A percentile compares a stretch with the other conserved stretches of the same genome.
Conservation (phyloP, 2,329 filamentous ascomycete genomes). For the Cladosporium sp. region DNA sequence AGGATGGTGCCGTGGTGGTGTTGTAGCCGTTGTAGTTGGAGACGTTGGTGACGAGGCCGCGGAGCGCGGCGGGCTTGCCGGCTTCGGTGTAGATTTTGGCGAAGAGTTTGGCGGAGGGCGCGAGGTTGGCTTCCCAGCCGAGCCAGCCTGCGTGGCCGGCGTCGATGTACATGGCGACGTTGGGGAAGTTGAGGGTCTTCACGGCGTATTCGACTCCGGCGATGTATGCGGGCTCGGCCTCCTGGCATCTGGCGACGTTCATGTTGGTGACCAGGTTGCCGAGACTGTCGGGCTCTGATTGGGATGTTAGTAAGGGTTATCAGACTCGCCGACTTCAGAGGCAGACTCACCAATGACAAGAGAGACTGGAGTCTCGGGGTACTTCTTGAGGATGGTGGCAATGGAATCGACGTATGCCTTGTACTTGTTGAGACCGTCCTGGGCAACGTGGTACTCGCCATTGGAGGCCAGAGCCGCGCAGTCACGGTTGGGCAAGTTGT, state of each 20-base stretch:
- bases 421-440: conserved; percentile 48
- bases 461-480: conserved; percentile 61
- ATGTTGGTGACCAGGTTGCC: conserved; percentile 60
- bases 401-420: conserved; percentile 54
- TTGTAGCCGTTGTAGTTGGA: conserved; percentile 56
- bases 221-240: conserved; percentile 51
- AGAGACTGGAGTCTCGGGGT: conserved; percentile 49
- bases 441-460: conserved; percentile 54
- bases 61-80: conserved; percentile 42
- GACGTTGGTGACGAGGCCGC: conserved; percentile 54
- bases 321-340: background rate
- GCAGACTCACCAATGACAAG: conserved; percentile 44
- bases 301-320: conserved; percentile 14
- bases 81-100: conserved; percentile 45
- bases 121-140: conserved; percentile 57
- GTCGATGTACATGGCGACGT: conserved; percentile 61
- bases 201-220: conserved; percentile 54
- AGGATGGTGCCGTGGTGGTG: conserved; percentile 40
- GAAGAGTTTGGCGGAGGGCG: conserved; percentile 46
- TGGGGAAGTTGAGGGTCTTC: conserved; percentile 52
- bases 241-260: conserved; percentile 49
- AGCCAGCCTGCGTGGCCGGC: conserved; percentile 62
- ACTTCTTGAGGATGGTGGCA: conserved; percentile 47
- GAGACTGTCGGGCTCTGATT: conserved; percentile 57
- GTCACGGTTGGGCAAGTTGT: conserved; percentile 60